Percentiles rank a stretch among this genome's conserved stretches.
phyloP scores from a whole-genome alignment of 768 basidiomycete genomes.

The Artomyces pyxidatus region DNA sequence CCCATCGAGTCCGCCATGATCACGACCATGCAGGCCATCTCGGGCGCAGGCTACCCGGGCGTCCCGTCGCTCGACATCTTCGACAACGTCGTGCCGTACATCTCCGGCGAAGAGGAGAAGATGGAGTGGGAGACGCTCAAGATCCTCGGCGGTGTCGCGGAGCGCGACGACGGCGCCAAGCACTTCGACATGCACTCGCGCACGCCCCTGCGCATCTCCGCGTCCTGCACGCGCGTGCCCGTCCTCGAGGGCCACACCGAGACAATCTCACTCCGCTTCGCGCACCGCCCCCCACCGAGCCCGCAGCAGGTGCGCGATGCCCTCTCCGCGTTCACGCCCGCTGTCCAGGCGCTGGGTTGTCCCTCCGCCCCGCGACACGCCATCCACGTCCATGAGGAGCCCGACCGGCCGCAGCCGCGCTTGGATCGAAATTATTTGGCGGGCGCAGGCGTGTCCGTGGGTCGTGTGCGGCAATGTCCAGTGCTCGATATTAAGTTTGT shows the following conservation, averaged over 20 bases:
- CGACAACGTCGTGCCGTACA: constrained; percentile 94
- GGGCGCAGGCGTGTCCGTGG: constrained; percentile 88
- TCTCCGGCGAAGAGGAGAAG: constrained; percentile 92
- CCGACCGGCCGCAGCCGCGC: constrained; percentile 90
- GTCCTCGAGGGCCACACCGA: constrained; percentile 95
- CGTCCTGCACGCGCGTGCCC: constrained; percentile 90
- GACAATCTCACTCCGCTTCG: constrained; percentile 82
- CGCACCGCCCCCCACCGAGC: constrained; percentile 69
- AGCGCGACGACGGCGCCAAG: constrained; percentile 44
- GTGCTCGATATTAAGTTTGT: constrained; percentile 97
- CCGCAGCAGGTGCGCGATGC: constrained; percentile 85
- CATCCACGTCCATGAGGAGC: constrained; percentile 87
- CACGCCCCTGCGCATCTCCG: constrained; percentile 84
- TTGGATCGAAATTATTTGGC: constrained; percentile 85
- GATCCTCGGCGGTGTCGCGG: constrained; percentile 79
- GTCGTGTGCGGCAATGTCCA: constrained; percentile 80
- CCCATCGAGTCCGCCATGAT: constrained; percentile 88
- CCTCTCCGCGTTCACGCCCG: constrained; percentile 63
- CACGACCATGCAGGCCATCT: constrained; percentile 97
- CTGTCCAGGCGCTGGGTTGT: constrained; percentile 64
- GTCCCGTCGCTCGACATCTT: constrained; percentile 83
- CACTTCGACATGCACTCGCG: constrained; percentile 79
- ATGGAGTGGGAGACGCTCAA: constrained; percentile 99
- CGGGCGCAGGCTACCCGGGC: constrained; percentile 96
- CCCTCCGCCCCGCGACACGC: constrained; percentile 82